Evolutionary conservation across 2,329 filamentous ascomycete species (phyloP), one percentile per base, ranked within the genome.

Genomic region (Colletotrichum chrysophilum): DNA sequence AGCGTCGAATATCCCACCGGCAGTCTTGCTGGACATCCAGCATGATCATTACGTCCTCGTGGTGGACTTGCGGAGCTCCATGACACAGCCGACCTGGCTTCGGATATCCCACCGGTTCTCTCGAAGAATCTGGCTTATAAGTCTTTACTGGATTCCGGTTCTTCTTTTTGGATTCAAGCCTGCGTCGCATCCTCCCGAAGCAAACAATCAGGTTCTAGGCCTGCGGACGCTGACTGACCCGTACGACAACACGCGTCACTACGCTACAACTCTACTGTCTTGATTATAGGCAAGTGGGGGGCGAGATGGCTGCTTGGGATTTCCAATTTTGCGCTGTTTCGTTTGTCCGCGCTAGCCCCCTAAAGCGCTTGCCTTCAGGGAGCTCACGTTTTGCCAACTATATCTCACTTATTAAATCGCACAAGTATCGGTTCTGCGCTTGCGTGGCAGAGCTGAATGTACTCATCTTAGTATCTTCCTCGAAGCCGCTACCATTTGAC

Each of bases 151-250:
- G 7, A 38, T 38, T 38, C 7, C 14, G 8, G 3, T 14, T 36
- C 12, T 16, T 7, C 14, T 16, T 8, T 18, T 9, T 38, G 14
- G 38, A 43, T 2, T 9, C 9, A 1, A 43, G 38, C 18, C 38
- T 48, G 0, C 38, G 5, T 5, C 1, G 38, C 38, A 0, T 48
- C 5, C 38, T 48, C 16, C 18, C 3, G 4, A 5, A 12, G 18
- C 1, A 2, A 7, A 48, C 0, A 4, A n/a, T n/a, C 4, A 5
- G 18, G 12, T 52, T 21, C n/a, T 13, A 52, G 43, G 43, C n/a
- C 1, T 0, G 43, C 43, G 0, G n/a, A 0, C 38, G 0, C 38
- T 18, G 38, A n/a, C 18, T 43, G 38, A 18, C 18, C 38, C 1
- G 0, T 43, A 43, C 2, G 8, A 1, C 38, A 1, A 21, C n/a